Conservation (phyloP, 495 filamentous ascomycete species). For the Penicillium coffeae region DNA sequence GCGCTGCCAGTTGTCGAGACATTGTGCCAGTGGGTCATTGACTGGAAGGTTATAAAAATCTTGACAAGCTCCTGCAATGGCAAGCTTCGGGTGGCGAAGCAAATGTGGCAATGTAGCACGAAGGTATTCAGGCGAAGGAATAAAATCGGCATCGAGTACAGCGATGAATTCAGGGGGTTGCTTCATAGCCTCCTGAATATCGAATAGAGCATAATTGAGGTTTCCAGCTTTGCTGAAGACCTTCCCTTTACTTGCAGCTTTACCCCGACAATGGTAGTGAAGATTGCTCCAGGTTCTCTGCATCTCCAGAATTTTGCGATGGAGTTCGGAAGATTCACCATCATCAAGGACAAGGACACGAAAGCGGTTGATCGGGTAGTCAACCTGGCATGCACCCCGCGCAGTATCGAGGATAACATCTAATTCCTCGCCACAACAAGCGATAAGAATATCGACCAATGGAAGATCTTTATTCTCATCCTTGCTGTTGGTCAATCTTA, state of each 20-base stretch:
- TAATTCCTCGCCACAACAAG: constrained; percentile 47
- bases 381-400: constrained; percentile 40
- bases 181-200: constrained; percentile 25
- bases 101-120: constrained; percentile 48
- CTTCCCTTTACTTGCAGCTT: constrained; percentile 23
- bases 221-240: constrained; percentile 53
- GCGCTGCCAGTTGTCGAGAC: constrained; percentile 39
- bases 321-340: constrained; percentile 34
- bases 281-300: constrained; percentile 33
- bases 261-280: constrained; percentile 43
- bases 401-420: constrained; percentile 52
- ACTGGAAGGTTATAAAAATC: constrained; percentile 51
- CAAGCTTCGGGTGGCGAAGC: constrained; percentile 28
- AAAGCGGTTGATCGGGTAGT: constrained; percentile 46
- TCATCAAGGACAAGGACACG: constrained; percentile 51
- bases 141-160: constrained; percentile 40
- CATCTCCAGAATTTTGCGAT: constrained; percentile 24
- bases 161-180: constrained; percentile 38
- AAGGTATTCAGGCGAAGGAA: constrained; percentile 48
- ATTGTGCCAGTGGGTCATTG: constrained; percentile 47
- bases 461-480: constrained; percentile 21
- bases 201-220: constrained; percentile 47
- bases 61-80: constrained; percentile 33
- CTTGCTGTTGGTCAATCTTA: background rate
- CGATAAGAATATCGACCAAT: constrained; percentile 44